Percentiles rank a stretch among this genome's conserved stretches.
Evolutionary conservation across 208 protist species (phyloP).

Genomic region (Crithidia acanthocephali): DNA sequence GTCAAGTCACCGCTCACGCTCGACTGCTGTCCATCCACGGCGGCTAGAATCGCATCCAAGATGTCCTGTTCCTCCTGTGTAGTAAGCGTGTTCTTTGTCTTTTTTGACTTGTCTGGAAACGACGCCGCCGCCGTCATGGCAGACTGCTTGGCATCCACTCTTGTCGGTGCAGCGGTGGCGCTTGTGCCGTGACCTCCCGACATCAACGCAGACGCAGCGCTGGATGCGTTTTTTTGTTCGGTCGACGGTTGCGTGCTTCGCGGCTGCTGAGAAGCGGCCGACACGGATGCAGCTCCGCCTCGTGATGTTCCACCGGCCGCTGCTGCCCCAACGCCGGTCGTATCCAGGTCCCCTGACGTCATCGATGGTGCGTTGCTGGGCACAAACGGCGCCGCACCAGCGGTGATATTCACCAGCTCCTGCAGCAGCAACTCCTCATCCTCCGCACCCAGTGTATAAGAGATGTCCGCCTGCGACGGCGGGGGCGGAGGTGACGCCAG

Average conservation of each 20-base stretch:
- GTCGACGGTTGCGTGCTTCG: too few relatives aligned
- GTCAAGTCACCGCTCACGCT: constrained; percentile 69
- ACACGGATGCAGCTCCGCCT: background rate
- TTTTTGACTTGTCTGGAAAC: too few relatives aligned
- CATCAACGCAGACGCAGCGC: background rate
- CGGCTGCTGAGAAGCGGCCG: too few relatives aligned
- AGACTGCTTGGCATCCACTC: background rate
- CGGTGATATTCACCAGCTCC: constrained; percentile 38
- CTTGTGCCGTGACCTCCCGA: too few relatives aligned
- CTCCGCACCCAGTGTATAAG: constrained; percentile 19
- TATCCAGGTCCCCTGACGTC: background rate
- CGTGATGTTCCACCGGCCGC: background rate
- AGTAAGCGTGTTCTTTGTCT: background rate
- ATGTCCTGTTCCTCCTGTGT: constrained; percentile 54
- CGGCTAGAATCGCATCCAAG: constrained; percentile 63
- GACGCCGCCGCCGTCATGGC: background rate
- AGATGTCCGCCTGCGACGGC: background rate
- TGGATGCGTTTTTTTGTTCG: background rate
- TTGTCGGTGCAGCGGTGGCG: background rate
- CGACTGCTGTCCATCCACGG: constrained; percentile 60
- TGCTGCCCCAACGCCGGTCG: background rate
- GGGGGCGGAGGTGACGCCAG: background rate
- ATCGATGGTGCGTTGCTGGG: constrained; percentile 4
- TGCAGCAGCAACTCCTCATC: constrained; percentile 41
- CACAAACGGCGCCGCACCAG: constrained; percentile 26